A percentile compares a stretch with the other conserved stretches of the same genome.
These are phyloP conservation scores for Pulveroboletus sp. DNA, from an alignment of 768 basidiomycete genomes.

Conservation along the genomic window DNA sequence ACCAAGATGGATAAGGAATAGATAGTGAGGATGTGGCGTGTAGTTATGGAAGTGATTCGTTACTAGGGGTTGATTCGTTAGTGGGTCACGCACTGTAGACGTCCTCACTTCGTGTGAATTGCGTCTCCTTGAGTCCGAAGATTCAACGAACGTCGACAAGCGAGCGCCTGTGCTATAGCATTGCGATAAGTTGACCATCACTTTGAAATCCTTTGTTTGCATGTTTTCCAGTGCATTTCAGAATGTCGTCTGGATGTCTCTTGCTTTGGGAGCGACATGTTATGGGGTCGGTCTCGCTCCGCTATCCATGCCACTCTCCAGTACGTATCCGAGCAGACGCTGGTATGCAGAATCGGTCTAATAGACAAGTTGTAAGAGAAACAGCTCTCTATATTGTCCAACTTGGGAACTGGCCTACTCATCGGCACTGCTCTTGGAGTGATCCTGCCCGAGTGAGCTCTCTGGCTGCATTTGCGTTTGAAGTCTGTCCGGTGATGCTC, in stretches of 20 bases:
- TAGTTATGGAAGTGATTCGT: no score
- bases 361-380: slow-evolving; percentile 38
- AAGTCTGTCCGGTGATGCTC: not conserved
- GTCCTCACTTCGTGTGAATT: not conserved
- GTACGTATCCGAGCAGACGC: slow-evolving; percentile 32
- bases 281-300: slow-evolving; percentile 74
- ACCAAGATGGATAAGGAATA: no score
- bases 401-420: slow-evolving; percentile 76
- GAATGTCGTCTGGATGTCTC: slow-evolving; percentile 43
- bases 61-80: no score
- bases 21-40: no score
- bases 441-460: slow-evolving; percentile 86
- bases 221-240: slow-evolving; percentile 25
- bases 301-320: slow-evolving; percentile 65
- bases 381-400: slow-evolving; percentile 44
- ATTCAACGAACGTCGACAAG: not conserved
- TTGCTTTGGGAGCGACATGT: slow-evolving; percentile 54
- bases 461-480: not conserved
- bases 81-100: no score
- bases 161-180: not conserved
- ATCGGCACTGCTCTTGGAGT: slow-evolving; percentile 88
- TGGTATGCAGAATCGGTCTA: not conserved
- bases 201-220: not conserved
- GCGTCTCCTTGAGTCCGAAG: not conserved
- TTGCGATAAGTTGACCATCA: not conserved